Evolutionary conservation across 2,329 filamentous ascomycete species (phyloP).

Genomic region (Cladophialophora psammophila): DNA sequence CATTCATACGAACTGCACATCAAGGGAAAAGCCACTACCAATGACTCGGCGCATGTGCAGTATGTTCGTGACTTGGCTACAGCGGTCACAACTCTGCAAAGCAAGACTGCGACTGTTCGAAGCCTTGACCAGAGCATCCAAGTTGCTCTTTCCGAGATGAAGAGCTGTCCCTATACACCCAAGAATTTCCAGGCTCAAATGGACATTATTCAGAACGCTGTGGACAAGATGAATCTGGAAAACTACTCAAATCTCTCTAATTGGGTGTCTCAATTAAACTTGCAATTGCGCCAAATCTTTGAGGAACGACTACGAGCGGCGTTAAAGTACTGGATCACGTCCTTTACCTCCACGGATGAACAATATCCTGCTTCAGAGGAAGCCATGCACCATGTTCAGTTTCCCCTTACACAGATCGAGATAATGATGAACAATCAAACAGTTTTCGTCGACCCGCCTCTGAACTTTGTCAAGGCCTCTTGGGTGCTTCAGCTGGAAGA

Average conservation of each 20-base stretch:
- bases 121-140: slow-evolving; percentile 82
- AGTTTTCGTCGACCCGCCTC: slow-evolving; percentile 92
- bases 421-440: slow-evolving; percentile 98
- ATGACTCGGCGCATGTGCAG: slow-evolving; percentile 92
- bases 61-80: slow-evolving; percentile 94
- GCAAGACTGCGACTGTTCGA: slow-evolving; percentile 80
- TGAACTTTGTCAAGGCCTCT: slow-evolving; percentile 88
- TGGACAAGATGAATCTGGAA: slow-evolving; percentile 95
- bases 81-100: slow-evolving; percentile 85
- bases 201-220: slow-evolving; percentile 85
- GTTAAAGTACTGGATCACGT: slow-evolving; percentile 83
- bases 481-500: slow-evolving; percentile 93
- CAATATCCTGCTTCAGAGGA: slow-evolving; percentile 34
- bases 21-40: slow-evolving; percentile 64
- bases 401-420: slow-evolving; percentile 75
- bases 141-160: slow-evolving; percentile 81
- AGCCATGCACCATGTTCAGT: slow-evolving; percentile 48
- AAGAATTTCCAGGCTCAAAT: slow-evolving; percentile 80
- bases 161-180: slow-evolving; percentile 81
- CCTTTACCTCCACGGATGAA: slow-evolving; percentile 69
- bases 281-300: slow-evolving; percentile 80
- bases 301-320: slow-evolving; percentile 83
- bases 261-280: slow-evolving; percentile 89
- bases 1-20: slow-evolving; percentile 93
- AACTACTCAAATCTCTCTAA: slow-evolving; percentile 91